Evolutionary conservation across 176 grass and related monocot species (phyloP), one percentile per base, ranked within the genome.

Genomic region (Oryza meyeriana): DNA sequence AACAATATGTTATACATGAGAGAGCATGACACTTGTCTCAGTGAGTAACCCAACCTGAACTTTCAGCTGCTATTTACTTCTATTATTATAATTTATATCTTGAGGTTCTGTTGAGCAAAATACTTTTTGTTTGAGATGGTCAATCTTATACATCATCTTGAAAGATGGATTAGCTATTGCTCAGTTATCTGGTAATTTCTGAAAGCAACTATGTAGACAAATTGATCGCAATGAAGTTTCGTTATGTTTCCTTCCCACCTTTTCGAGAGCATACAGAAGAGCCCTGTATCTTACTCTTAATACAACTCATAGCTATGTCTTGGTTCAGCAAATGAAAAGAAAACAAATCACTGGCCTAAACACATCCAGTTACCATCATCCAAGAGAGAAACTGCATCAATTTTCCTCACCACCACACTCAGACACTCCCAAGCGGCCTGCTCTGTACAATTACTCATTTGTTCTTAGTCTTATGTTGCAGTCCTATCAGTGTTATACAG

Each of bases 21-120:
- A 79, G 94, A 97, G 73, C 91, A 97, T 70, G 94, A 94, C 87
- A 90, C 89, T 79, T 97, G 91, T 79, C 91, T 97, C 73, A 94
- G 94, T 97, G 87, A 97, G 91, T 86, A 72, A 3, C 50, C 68
- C 85, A 35, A 64, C 63, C 78, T 81, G 32, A 18, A 66, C 31
- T 71, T 78, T 83, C 2, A 18, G 10, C 50, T 22, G n/a, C 29
- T 74, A 39, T 91, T 48, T 84, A 57, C 8, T 84, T 72, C 5
- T 25, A 2, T 38, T 50, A 66, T 6, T 50, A 6, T 18, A 52
- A 18, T 36, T 29, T 5, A 39, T 78, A 59, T 66, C 20, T 22
- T 58, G 8, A 24, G 1, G 7, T 5, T 84, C 14, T 27, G 17
- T 68, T 55, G 9, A 84, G 44, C 59, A 72, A 66, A 66, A 63